Evolutionary conservation across 495 filamentous ascomycete species (phyloP).

Genomic region (Penicillium dipodomyicola): DNA sequence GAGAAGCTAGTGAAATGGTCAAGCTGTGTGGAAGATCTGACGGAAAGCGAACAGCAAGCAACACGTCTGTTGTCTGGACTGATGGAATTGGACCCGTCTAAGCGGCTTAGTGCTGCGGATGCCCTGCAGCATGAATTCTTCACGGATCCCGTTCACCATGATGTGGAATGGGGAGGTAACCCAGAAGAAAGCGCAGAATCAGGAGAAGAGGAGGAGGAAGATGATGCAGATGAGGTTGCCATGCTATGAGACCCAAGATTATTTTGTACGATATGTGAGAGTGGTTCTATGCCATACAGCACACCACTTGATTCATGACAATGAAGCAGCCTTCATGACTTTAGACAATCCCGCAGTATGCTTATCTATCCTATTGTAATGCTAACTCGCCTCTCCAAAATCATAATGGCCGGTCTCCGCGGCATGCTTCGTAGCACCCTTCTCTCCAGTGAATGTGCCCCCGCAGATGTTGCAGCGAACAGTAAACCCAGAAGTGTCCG

Average conservation of each 20-base stretch:
- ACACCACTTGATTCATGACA: constrained; percentile 4
- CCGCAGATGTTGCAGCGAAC: constrained; percentile 77
- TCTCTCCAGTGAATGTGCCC: constrained; percentile 71
- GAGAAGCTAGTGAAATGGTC: constrained; percentile 96
- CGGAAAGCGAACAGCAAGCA: constrained; percentile 48
- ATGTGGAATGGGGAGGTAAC: constrained; percentile 47
- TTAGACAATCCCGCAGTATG: background rate
- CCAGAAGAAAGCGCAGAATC: constrained; percentile 44
- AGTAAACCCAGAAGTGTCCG: constrained; percentile 80
- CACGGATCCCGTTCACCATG: constrained; percentile 47
- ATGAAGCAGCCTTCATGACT: background rate
- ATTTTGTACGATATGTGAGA: constrained; percentile 32
- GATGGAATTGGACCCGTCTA: constrained; percentile 56
- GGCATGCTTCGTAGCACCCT: constrained; percentile 66
- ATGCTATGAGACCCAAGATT: constrained; percentile 37
- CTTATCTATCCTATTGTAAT: constrained; percentile 1
- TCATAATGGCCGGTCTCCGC: constrained; percentile 63
- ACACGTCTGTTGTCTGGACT: constrained; percentile 62
- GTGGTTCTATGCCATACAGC: constrained; percentile 17
- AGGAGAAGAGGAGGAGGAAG: constrained; percentile 40
- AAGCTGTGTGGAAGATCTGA: constrained; percentile 51
- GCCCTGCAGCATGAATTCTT: constrained; percentile 67
- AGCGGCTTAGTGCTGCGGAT: constrained; percentile 56
- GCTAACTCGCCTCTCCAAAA: constrained; percentile 63
- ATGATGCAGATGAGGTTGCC: constrained; percentile 45